Percentiles rank a stretch among this genome's conserved stretches.
Conservation (phyloP, 345 rosid genomes). For the Gossypium turneri region DNA sequence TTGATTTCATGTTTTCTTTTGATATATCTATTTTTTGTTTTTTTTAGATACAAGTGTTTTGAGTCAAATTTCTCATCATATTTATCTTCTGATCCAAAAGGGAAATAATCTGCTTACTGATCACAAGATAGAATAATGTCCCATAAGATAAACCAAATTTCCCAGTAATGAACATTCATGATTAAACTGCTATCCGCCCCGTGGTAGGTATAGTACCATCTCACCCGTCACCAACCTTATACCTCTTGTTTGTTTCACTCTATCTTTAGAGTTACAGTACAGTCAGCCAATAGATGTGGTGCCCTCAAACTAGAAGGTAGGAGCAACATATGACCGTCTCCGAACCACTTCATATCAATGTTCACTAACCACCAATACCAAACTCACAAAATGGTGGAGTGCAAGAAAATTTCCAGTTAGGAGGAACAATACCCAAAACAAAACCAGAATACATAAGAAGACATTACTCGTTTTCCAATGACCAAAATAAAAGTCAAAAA, state of each 20-base stretch:
- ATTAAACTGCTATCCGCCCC: background rate
- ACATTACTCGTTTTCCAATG: background rate
- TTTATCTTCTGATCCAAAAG: no score
- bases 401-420: background rate
- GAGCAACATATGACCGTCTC: background rate
- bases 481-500: background rate
- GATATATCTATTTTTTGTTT: no score
- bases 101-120: no score
- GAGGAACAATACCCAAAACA: no score
- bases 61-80: no score
- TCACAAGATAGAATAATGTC: no score
- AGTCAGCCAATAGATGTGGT: background rate
- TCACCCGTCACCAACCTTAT: background rate
- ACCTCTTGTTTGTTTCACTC: no score
- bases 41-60: no score
- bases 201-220: background rate
- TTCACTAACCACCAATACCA: background rate
- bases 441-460: background rate
- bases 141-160: no score
- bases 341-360: background rate
- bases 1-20: no score
- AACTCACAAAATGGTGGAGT: background rate
- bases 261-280: no score
- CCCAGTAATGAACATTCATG: no score
- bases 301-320: background rate